Evolutionary conservation across 1,284 basidiomycete species (phyloP).

Genomic region (Violaceomyces palustris): DNA sequence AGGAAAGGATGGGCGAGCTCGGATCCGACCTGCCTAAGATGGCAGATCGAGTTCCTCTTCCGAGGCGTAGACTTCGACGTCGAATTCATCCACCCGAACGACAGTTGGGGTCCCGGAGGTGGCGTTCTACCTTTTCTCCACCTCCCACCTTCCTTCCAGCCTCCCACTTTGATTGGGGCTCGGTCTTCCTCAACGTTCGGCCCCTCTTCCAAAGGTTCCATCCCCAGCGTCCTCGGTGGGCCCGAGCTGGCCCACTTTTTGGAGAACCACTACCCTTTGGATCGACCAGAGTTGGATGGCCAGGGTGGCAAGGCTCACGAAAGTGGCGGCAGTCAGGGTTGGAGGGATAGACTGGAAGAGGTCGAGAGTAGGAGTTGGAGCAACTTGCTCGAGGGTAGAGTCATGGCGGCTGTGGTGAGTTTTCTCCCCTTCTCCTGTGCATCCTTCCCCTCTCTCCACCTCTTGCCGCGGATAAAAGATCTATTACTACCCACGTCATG

Average conservation of each 20-base stretch:
- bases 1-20: constrained; percentile 32
- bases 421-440: neutral
- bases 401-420: constrained; percentile 24
- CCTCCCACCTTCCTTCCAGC: constrained; percentile 13
- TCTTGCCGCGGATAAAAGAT: constrained; percentile 7
- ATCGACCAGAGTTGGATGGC: constrained; percentile 23
- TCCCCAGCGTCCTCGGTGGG: constrained; percentile 17
- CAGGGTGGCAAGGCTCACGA: constrained; percentile 9
- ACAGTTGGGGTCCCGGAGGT: constrained; percentile 35
- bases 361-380: constrained; percentile 24
- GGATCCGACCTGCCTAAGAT: constrained; percentile 38
- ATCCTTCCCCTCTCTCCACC: constrained; percentile 18
- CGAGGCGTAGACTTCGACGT: constrained; percentile 26
- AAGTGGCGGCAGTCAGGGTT: neutral
- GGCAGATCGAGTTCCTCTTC: constrained; percentile 44
- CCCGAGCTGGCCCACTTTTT: constrained; percentile 20
- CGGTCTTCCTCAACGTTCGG: neutral
- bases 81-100: constrained; percentile 22
- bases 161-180: neutral
- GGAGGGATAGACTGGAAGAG: constrained; percentile 4
- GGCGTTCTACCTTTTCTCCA: constrained; percentile 34
- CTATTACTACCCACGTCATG: no score
- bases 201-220: neutral
- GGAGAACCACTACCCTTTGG: constrained; percentile 29
- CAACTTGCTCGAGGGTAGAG: constrained; percentile 14